These are phyloP conservation scores for Picea glauca DNA, from an alignment of 75 land plant genomes.

Conservation along the genomic window DNA sequence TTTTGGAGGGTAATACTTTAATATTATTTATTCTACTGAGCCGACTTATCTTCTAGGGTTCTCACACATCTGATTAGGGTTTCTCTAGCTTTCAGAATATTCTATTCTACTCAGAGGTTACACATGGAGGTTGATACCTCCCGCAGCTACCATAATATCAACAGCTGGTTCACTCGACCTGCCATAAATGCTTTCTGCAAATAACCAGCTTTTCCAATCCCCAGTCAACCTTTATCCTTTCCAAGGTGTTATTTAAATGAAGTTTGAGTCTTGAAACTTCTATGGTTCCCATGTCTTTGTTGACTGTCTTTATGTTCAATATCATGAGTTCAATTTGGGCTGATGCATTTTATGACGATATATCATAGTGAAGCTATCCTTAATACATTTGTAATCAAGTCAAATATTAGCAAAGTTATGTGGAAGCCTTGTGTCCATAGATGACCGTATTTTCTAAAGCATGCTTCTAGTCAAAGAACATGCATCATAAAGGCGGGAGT, in stretches of 20 bases:
- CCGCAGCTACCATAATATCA: no score
- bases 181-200: no score
- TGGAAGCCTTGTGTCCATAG: background rate
- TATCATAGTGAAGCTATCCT: background rate
- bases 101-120: no score
- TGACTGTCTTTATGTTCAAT: background rate
- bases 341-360: no score
- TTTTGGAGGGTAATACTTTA: no score
- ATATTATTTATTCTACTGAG: no score
- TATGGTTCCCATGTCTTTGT: background rate
- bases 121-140: no score
- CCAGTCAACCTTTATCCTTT: background rate
- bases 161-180: no score
- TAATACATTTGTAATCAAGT: background rate
- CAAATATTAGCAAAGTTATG: background rate
- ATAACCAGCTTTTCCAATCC: background rate
- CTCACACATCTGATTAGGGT: no score
- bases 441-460: background rate
- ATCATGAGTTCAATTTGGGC: background rate
- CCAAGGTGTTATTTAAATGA: background rate
- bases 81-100: no score
- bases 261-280: background rate
- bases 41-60: no score
- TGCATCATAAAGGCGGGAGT: background rate
- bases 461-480: background rate